Conservation (phyloP, 176 grass and related monocot species). For the Carex pumila region DNA sequence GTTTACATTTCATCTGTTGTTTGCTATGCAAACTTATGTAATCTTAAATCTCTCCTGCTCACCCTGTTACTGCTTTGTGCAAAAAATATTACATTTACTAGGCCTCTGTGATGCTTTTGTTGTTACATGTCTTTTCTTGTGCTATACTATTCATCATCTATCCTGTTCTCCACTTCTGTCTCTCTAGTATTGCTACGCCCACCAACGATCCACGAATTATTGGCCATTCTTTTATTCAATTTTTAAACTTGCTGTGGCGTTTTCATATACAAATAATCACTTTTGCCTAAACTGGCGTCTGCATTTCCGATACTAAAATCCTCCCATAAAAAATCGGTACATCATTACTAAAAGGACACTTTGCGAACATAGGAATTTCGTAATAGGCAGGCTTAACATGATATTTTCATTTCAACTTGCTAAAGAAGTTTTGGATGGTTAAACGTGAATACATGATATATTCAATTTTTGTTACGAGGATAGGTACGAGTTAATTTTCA, state of each 20-base stretch:
- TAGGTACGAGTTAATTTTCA: too few species aligned
- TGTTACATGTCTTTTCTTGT: neutral
- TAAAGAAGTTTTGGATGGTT: too few species aligned
- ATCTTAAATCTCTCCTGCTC: constrained; percentile 15
- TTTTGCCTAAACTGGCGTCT: neutral
- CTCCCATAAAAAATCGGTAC: too few species aligned
- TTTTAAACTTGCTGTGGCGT: neutral
- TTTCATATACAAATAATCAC: neutral
- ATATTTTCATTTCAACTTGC: too few species aligned
- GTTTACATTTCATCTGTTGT: constrained; percentile 15
- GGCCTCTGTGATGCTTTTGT: constrained; percentile 5
- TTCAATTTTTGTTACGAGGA: too few species aligned
- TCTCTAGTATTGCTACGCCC: neutral
- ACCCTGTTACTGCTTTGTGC: neutral
- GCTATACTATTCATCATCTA: neutral
- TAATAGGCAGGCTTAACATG: too few species aligned
- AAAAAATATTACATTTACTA: constrained; percentile 11
- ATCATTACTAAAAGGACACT: neutral
- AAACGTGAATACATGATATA: too few species aligned
- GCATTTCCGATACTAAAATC: neutral
- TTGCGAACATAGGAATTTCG: neutral
- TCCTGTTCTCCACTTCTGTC: neutral
- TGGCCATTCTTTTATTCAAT: neutral
- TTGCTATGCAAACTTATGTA: constrained; percentile 13
- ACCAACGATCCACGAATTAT: neutral